Conservation (phyloP, 2,329 filamentous ascomycete species). For the Beauveria asiatica region DNA sequence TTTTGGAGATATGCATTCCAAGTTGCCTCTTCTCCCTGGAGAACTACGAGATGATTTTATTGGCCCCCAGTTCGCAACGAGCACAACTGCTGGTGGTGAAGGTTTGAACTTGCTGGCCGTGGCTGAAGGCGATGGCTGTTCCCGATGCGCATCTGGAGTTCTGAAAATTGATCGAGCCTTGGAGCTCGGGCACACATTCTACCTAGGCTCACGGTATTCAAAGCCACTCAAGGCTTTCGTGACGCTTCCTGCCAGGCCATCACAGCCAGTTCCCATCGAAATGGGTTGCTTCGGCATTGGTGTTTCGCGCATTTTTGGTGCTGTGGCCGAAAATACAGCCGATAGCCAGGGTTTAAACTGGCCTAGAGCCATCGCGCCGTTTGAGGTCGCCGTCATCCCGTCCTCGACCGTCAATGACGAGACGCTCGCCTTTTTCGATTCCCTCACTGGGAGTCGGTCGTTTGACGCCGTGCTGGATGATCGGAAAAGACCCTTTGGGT, state of each 20-base stretch:
- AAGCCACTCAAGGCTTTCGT: constrained; percentile 61
- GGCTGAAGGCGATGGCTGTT: constrained; percentile 61
- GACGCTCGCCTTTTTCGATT: constrained; percentile 55
- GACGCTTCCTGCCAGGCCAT: constrained; percentile 24
- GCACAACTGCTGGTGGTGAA: constrained; percentile 22
- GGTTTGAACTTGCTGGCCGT: constrained; percentile 56
- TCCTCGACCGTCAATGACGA: constrained; percentile 37
- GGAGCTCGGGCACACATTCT: constrained; percentile 91
- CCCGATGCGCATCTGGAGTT: constrained; percentile 54
- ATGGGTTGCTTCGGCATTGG: constrained; percentile 98
- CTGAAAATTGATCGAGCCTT: constrained; percentile 65
- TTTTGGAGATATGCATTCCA: constrained; percentile 18
- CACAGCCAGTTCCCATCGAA: constrained; percentile 50
- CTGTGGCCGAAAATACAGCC: constrained; percentile 67
- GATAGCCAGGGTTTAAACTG: constrained; percentile 74
- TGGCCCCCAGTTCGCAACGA: constrained; percentile 5
- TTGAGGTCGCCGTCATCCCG: constrained; percentile 61
- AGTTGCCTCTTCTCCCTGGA: constrained; percentile 20
- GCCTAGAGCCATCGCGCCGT: constrained; percentile 81
- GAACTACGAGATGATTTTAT: constrained; percentile 1
- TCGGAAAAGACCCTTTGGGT: constrained; percentile 56
- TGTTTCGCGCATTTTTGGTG: constrained; percentile 80
- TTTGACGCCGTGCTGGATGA: constrained; percentile 71
- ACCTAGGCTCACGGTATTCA: constrained; percentile 84
- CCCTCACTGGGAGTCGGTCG: constrained; percentile 28